Percentiles rank a stretch among this genome's conserved stretches.
These are phyloP conservation scores for Hondaea fermentalgiana DNA, from an alignment of 108 stramenopile genomes.

Conservation along the genomic window DNA sequence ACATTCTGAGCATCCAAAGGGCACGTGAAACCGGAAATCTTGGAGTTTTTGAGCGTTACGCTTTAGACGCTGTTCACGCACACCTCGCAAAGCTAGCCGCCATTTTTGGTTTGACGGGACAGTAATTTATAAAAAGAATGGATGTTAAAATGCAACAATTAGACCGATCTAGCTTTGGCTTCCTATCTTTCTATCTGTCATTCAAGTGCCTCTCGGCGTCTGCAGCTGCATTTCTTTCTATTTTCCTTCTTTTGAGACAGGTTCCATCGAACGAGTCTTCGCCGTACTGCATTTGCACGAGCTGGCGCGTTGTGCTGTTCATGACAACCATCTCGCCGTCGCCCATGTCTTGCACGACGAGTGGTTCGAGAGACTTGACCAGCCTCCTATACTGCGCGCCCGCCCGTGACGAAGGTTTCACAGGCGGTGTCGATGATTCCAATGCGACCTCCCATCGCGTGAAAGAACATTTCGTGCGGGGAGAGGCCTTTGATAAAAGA, in stretches of 20 bases:
- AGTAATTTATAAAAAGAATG: too few relatives aligned
- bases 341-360: not conserved
- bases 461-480: not conserved
- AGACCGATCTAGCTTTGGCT: too few relatives aligned
- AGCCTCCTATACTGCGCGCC: not conserved
- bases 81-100: too few relatives aligned
- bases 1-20: too few relatives aligned
- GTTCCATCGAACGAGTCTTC: not conserved
- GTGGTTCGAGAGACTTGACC: not conserved
- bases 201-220: too few relatives aligned
- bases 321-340: not conserved
- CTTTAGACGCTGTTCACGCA: too few relatives aligned
- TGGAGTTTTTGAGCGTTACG: too few relatives aligned
- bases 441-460: not conserved
- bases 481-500: not conserved
- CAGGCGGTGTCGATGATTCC: not conserved
- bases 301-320: not conserved
- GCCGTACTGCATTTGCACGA: not conserved
- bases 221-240: too few relatives aligned
- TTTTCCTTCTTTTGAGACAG: not conserved
- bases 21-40: too few relatives aligned
- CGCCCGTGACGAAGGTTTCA: not conserved
- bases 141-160: too few relatives aligned
- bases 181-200: too few relatives aligned
- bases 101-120: too few relatives aligned